Conservation (phyloP, 495 filamentous ascomycete species). For the Elaphomyces granulatus region DNA sequence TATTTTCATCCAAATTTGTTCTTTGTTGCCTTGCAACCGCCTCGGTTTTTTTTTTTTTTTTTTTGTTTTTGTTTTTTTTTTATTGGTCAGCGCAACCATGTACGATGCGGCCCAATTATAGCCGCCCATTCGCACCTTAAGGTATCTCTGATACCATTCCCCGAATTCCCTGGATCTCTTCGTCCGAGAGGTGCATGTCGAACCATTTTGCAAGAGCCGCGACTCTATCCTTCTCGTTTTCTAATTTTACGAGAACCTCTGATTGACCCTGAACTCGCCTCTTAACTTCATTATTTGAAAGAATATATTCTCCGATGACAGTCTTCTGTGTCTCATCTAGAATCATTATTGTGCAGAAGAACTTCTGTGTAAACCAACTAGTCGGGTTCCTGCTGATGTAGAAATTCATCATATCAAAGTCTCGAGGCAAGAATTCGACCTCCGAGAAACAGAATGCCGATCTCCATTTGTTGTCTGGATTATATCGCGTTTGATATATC, state of each 20-base stretch:
- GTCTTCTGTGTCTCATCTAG: conserved; percentile 19
- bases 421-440: conserved; percentile 40
- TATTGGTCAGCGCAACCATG: not conserved
- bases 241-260: conserved; percentile 6
- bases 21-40: too few relatives aligned
- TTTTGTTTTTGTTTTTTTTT: not conserved
- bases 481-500: conserved; percentile 43
- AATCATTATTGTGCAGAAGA: conserved; percentile 38
- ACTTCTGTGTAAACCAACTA: conserved; percentile 34
- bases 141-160: too few relatives aligned
- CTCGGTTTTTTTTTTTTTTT: not conserved
- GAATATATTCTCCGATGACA: conserved; percentile 40
- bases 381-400: conserved; percentile 19
- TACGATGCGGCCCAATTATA: not conserved
- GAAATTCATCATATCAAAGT: conserved; percentile 45
- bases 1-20: too few relatives aligned
- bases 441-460: conserved; percentile 42
- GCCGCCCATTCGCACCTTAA: too few relatives aligned
- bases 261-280: conserved; percentile 21
- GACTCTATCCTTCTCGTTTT: conserved; percentile 9
- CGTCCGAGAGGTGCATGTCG: conserved; percentile 1
- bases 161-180: not conserved
- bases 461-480: conserved; percentile 30
- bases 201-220: conserved; percentile 9
- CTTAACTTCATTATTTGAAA: conserved; percentile 38